These are phyloP conservation scores for Phytophthora citricola DNA, from an alignment of 352 stramenopile genomes.

Conservation along the genomic window DNA sequence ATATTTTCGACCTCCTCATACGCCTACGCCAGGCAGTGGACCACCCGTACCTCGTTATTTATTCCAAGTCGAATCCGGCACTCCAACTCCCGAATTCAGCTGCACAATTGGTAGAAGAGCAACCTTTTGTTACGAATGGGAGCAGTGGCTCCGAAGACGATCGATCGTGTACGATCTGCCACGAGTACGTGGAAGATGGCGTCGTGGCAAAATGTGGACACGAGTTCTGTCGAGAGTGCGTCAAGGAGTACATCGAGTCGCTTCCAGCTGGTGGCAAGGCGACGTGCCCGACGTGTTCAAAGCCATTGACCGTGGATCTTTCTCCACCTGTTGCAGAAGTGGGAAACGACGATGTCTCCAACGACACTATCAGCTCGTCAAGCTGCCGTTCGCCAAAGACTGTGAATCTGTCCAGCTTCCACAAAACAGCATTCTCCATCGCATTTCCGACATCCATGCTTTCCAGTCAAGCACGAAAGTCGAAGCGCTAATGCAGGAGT, in stretches of 20 bases:
- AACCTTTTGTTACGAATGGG: constrained; percentile 53
- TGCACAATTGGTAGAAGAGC: constrained; percentile 64
- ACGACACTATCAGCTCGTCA: constrained; percentile 3
- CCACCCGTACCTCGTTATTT: constrained; percentile 98
- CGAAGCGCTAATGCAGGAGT: constrained; percentile 97
- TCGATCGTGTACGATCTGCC: constrained; percentile 90
- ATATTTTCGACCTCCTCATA: constrained; percentile 99
- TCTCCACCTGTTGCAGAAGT: constrained; percentile 35
- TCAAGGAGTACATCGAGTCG: constrained; percentile 84
- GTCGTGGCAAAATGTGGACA: constrained; percentile 92
- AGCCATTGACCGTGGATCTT: constrained; percentile 89
- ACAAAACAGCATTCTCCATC: constrained; percentile 75
- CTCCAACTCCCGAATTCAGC: constrained; percentile 62
- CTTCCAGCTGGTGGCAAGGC: constrained; percentile 62
- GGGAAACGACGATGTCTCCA: constrained; percentile 16
- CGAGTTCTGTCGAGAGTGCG: constrained; percentile 92
- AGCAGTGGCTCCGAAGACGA: constrained; percentile 38
- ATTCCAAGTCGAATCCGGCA: constrained; percentile 88
- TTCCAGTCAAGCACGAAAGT: constrained; percentile 97
- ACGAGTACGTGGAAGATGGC: constrained; percentile 92
- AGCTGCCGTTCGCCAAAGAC: constrained; percentile 26
- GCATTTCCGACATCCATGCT: constrained; percentile 64
- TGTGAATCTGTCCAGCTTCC: constrained; percentile 69
- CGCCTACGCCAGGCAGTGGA: constrained; percentile 98
- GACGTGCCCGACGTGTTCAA: constrained; percentile 81